Evolutionary conservation across 805 yeast genomes (phyloP).

Genomic region (Peterozyma xylosa): DNA sequence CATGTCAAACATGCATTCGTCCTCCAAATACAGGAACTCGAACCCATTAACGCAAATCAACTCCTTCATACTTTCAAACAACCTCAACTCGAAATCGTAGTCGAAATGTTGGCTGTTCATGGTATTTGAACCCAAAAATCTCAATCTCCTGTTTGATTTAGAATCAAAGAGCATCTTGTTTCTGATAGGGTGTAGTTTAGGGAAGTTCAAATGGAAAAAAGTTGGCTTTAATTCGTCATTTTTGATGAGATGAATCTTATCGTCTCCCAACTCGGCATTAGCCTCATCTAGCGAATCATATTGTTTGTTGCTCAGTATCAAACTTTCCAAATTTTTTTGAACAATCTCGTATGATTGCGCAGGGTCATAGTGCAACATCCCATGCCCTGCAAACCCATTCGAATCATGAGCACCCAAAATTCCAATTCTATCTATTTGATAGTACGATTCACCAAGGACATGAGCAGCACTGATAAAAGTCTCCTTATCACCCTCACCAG

Average conservation of each 20-base stretch:
- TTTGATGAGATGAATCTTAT: conserved; percentile 10
- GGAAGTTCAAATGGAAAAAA: conserved; percentile 19
- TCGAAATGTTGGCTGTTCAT: too few relatives aligned
- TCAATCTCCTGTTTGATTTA: too few relatives aligned
- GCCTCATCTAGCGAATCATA: conserved; percentile 15
- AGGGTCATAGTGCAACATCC: conserved; percentile 53
- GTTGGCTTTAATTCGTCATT: conserved; percentile 15
- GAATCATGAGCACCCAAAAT: conserved; percentile 36
- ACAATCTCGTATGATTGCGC: conserved; percentile 25
- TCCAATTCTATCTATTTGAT: conserved; percentile 42
- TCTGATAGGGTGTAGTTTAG: conserved; percentile 18
- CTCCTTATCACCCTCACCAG: conserved; percentile 55
- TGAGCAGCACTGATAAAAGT: conserved; percentile 49
- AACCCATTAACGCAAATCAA: conserved; percentile 14
- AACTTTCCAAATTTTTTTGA: conserved; percentile 6
- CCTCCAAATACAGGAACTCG: conserved; percentile 5
- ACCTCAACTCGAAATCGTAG: conserved; percentile 19
- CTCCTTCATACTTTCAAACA: conserved; percentile 20
- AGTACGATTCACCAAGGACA: conserved; percentile 32
- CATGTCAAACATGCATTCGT: not conserved
- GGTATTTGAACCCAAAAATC: too few relatives aligned
- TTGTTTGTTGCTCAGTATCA: conserved; percentile 9
- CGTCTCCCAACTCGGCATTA: conserved; percentile 13
- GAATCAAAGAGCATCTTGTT: not conserved
- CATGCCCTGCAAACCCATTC: conserved; percentile 36